phyloP scores from a whole-genome alignment of 192 early-diverging fungal species.

The Phlyctochytrium planicorne region DNA sequence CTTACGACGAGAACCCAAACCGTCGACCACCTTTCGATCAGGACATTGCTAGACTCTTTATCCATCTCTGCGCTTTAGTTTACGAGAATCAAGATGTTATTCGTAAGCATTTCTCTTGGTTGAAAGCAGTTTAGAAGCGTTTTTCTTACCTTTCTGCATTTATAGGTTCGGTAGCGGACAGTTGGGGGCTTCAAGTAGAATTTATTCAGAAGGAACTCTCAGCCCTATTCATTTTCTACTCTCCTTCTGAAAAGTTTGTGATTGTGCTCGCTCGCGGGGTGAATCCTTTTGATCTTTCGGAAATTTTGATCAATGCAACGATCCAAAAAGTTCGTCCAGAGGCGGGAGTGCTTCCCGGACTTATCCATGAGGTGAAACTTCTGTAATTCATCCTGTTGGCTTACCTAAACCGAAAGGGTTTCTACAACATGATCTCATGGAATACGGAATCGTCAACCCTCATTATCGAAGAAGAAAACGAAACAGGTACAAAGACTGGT shows the following conservation, averaged over 20 bases:
- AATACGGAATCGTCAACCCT: not conserved
- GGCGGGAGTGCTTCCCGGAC: constrained; percentile 14
- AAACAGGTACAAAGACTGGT: not conserved
- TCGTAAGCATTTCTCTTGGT: constrained; percentile 1
- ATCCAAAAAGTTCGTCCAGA: constrained; percentile 6
- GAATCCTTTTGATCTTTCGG: constrained; percentile 22
- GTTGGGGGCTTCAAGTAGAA: constrained; percentile 16
- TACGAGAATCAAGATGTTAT: constrained; percentile 23
- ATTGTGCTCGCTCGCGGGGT: constrained; percentile 14
- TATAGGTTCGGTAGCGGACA: constrained; percentile 6
- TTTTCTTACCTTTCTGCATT: not conserved
- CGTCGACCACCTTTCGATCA: constrained; percentile 19
- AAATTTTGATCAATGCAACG: constrained; percentile 14
- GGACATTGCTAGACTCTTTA: constrained; percentile 13
- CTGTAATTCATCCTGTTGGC: not conserved
- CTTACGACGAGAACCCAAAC: constrained; percentile 9
- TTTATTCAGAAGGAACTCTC: not conserved
- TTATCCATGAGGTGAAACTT: constrained; percentile 20
- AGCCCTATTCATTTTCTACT: constrained; percentile 14
- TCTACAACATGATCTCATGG: constrained; percentile 15
- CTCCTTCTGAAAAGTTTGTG: constrained; percentile 14
- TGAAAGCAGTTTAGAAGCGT: not conserved
- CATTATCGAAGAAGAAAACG: not conserved
- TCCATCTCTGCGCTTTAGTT: constrained; percentile 19
- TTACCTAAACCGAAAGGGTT: constrained; percentile 17